Conservation (phyloP, 1,139 yeast species). For the Arxiozyma telluris region DNA sequence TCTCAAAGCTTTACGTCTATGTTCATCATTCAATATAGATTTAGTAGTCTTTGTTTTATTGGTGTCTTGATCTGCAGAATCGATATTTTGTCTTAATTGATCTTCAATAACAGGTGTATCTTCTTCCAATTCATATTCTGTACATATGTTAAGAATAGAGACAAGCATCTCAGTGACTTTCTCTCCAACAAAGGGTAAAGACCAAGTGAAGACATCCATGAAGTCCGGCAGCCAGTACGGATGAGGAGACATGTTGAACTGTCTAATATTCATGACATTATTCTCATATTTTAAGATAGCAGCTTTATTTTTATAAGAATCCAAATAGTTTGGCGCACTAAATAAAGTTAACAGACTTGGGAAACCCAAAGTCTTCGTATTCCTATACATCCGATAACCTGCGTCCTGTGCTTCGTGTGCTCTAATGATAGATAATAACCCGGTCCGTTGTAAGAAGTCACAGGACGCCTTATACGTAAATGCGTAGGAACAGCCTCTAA, state of each 20-base stretch:
- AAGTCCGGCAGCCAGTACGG: conserved; percentile 97
- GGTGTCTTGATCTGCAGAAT: not conserved
- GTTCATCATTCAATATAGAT: conserved; percentile 27
- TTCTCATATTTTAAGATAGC: conserved; percentile 88
- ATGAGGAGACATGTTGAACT: conserved; percentile 86
- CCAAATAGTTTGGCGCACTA: conserved; percentile 93
- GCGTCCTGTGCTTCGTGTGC: conserved; percentile 99
- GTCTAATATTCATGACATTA: conserved; percentile 91
- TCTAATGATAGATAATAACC: conserved; percentile 72
- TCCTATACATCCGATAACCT: conserved; percentile 89
- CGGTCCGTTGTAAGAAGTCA: conserved; percentile 69
- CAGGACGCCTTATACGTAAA: conserved; percentile 82
- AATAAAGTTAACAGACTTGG: conserved; percentile 88
- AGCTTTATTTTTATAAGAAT: conserved; percentile 89
- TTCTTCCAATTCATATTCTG: conserved; percentile 87
- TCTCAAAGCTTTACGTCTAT: conserved; percentile 49
- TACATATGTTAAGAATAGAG: conserved; percentile 82
- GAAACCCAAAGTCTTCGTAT: conserved; percentile 81
- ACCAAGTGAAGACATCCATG: conserved; percentile 98
- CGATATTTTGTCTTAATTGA: conserved; percentile 12
- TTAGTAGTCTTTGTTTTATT: not conserved
- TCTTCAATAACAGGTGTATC: conserved; percentile 26
- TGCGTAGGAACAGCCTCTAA: conserved; percentile 89
- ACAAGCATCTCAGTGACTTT: conserved; percentile 89
- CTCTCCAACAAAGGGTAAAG: conserved; percentile 96